A percentile compares a stretch with the other conserved stretches of the same genome.
phyloP scores from a whole-genome alignment of 2,329 filamentous ascomycete genomes.

The Diplodia corticola region DNA sequence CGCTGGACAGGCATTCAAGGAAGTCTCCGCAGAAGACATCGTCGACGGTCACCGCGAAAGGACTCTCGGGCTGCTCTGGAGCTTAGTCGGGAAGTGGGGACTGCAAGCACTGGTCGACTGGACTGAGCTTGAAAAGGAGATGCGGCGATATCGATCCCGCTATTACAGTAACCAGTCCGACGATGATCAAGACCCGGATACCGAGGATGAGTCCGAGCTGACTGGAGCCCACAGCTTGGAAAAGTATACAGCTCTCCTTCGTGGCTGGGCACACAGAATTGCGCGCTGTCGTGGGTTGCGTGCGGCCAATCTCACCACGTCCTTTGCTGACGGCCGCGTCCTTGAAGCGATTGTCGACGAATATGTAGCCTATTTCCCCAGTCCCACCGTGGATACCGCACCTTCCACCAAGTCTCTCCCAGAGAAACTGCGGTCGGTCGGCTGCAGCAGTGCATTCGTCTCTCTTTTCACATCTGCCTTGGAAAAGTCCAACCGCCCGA shows the following conservation, averaged over 20 bases:
- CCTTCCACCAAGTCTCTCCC: conserved; percentile 30
- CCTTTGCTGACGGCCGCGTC: conserved; percentile 56
- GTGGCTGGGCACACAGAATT: conserved; percentile 57
- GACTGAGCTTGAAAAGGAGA: conserved; percentile 55
- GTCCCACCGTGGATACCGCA: conserved; percentile 14
- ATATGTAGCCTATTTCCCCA: conserved; percentile 51
- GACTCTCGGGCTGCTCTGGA: conserved; percentile 62
- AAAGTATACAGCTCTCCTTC: conserved; percentile 48
- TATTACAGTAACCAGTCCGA: conserved; percentile 36
- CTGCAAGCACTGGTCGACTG: conserved; percentile 57
- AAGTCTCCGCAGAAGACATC: conserved; percentile 57
- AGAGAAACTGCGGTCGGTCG: conserved; percentile 41
- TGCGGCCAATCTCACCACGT: conserved; percentile 58
- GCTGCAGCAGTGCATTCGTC: conserved; percentile 48
- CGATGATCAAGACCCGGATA: conserved; percentile 23
- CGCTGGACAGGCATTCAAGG: conserved; percentile 42
- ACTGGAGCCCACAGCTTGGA: conserved; percentile 34
- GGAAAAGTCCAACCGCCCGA: conserved; percentile 34
- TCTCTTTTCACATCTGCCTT: conserved; percentile 42
- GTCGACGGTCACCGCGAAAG: conserved; percentile 66
- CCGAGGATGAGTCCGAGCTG: conserved; percentile 29
- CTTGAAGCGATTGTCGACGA: conserved; percentile 59
- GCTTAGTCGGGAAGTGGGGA: conserved; percentile 59
- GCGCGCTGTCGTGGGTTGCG: conserved; percentile 48
- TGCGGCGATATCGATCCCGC: conserved; percentile 42